Evolutionary conservation across 1,284 basidiomycete species (phyloP).

Genomic region (Trichosporon ovoides): DNA sequence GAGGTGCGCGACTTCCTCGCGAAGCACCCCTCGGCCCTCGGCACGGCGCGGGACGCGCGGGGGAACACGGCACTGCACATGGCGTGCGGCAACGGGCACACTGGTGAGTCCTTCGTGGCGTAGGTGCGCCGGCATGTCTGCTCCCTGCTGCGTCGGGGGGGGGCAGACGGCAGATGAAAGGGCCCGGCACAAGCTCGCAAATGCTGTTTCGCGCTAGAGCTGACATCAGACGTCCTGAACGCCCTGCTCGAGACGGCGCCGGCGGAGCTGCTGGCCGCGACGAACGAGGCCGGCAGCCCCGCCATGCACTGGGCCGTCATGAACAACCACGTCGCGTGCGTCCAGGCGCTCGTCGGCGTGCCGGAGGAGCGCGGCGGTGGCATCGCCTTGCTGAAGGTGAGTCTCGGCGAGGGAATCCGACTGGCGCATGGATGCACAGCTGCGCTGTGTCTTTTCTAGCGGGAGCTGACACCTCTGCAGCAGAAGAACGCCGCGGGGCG

Average conservation of each 20-base stretch:
- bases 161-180: background rate
- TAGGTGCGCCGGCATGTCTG: no score
- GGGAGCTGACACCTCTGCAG: conserved; percentile 23
- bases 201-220: background rate
- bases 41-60: conserved; percentile 61
- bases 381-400: conserved; percentile 41
- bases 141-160: no score
- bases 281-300: conserved; percentile 68
- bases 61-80: conserved; percentile 77
- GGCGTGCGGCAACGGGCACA: conserved; percentile 77
- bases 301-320: conserved; percentile 82
- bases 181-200: background rate
- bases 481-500: conserved; percentile 42
- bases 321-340: conserved; percentile 66
- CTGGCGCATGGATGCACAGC: no score
- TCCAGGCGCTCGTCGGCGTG: conserved; percentile 59
- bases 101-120: conserved; percentile 55
- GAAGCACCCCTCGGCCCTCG: conserved; percentile 56
- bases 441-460: no score
- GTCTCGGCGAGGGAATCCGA: no score
- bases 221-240: conserved; percentile 16
- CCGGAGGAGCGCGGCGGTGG: conserved; percentile 46
- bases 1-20: conserved; percentile 65
- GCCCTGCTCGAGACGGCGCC: conserved; percentile 53
- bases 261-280: conserved; percentile 56